Evolutionary conservation across 345 rosid species (phyloP).

Genomic region (Punica granatum): DNA sequence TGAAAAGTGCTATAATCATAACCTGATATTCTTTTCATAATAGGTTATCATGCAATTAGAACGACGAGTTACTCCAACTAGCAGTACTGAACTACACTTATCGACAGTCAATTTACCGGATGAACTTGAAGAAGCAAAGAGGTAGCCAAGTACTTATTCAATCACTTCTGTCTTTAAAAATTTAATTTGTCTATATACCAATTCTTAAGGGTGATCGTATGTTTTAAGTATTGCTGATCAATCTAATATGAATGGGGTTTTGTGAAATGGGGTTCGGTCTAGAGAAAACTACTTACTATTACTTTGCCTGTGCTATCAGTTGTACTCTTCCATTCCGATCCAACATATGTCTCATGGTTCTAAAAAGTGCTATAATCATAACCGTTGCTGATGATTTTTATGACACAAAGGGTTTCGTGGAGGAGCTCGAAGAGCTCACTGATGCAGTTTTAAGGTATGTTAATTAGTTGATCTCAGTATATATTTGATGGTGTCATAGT

Average conservation of each 20-base stretch:
- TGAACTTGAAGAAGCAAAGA: constrained; percentile 40
- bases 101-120: constrained; percentile 34
- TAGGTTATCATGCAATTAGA: constrained; percentile 31
- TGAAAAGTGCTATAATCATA: not conserved
- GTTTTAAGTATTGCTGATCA: not conserved
- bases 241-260: constrained; percentile 24
- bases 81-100: constrained; percentile 30
- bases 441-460: constrained; percentile 41
- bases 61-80: constrained; percentile 30
- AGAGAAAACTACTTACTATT: constrained; percentile 53
- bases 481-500: too few relatives aligned
- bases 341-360: constrained; percentile 19
- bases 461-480: not conserved
- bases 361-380: constrained; percentile 40
- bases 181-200: not conserved
- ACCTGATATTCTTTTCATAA: not conserved
- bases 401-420: constrained; percentile 43
- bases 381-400: constrained; percentile 66
- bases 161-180: not conserved
- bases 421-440: constrained; percentile 37
- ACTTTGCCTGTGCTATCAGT: constrained; percentile 38
- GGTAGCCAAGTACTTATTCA: constrained; percentile 17
- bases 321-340: constrained; percentile 33
- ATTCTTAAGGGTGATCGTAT: too few relatives aligned
- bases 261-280: constrained; percentile 52